Evolutionary conservation across 441 rosid genomes (phyloP).

Genomic region (Theobroma grandiflorum): DNA sequence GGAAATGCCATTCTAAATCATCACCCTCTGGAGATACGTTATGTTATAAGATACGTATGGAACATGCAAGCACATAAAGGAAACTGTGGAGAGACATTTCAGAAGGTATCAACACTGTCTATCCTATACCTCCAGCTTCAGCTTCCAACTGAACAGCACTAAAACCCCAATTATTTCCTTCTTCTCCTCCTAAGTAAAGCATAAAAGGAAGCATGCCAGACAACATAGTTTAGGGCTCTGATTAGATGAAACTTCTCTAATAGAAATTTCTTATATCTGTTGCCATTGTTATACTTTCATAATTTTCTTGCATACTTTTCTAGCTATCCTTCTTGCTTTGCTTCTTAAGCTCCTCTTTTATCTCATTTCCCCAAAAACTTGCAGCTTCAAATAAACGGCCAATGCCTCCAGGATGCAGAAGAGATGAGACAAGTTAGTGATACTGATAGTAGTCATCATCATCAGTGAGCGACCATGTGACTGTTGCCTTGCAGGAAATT

Average conservation of each 20-base stretch:
- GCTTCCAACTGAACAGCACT: constrained; percentile 75
- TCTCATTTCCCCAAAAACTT: constrained; percentile 7
- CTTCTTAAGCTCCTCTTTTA: neutral
- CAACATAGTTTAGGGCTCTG: neutral
- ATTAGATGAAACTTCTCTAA: neutral
- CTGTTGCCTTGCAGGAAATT: neutral
- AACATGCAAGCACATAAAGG: neutral
- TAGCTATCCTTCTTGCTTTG: neutral
- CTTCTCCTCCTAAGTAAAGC: constrained; percentile 41
- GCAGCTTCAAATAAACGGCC: constrained; percentile 86
- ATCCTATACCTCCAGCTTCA: constrained; percentile 56
- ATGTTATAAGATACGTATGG: constrained; percentile 11
- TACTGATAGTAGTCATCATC: constrained; percentile 7
- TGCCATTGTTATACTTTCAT: neutral
- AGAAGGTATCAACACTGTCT: neutral
- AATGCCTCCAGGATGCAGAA: constrained; percentile 91
- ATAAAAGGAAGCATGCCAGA: constrained; percentile 8
- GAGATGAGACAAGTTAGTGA: constrained; percentile 68
- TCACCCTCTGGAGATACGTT: constrained; percentile 45
- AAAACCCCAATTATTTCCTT: constrained; percentile 66
- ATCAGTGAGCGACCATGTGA: constrained; percentile 31
- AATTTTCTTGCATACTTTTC: neutral
- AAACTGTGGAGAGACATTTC: neutral
- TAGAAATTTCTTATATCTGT: neutral
- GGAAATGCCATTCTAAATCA: constrained; percentile 9